Percentiles rank a stretch among this genome's conserved stretches.
Evolutionary conservation across 2,329 filamentous ascomycete genomes (phyloP).

Genomic region (Claviceps sp.): DNA sequence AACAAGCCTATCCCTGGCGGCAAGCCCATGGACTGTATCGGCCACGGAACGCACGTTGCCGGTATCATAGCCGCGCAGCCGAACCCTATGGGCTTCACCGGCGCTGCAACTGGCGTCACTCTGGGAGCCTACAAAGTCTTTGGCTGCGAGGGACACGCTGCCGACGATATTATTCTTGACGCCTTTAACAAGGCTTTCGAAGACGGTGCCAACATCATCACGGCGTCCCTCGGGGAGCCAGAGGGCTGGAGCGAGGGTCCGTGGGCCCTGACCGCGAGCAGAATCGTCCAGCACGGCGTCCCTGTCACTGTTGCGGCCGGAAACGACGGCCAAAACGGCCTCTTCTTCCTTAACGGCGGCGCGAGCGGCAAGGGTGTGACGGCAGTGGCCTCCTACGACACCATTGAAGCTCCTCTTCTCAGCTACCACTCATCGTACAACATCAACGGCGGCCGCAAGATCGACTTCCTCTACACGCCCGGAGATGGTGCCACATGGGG

Average conservation of each 20-base stretch:
- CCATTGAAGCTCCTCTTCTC: slow-evolving; percentile 23
- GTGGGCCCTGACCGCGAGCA: slow-evolving; percentile 23
- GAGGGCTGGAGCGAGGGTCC: slow-evolving; percentile 16
- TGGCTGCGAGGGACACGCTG: slow-evolving; percentile 17
- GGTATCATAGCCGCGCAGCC: slow-evolving; percentile 30
- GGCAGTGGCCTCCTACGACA: slow-evolving; percentile 30
- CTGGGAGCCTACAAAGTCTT: slow-evolving; percentile 26
- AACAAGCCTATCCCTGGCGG: slow-evolving; percentile 20
- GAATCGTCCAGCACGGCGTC: slow-evolving; percentile 29
- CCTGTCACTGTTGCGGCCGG: slow-evolving; percentile 28
- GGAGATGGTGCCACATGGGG: slow-evolving; percentile 6
- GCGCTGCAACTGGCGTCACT: slow-evolving; percentile 25
- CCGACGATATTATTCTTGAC: slow-evolving; percentile 24
- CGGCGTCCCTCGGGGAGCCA: too few relatives aligned
- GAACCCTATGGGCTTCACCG: slow-evolving; percentile 23
- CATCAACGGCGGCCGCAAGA: slow-evolving; percentile 11
- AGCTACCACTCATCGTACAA: slow-evolving; percentile 23
- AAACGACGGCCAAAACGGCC: slow-evolving; percentile 27
- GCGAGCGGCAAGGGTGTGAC: slow-evolving; percentile 27
- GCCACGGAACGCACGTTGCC: slow-evolving; percentile 31
- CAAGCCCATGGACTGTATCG: slow-evolving; percentile 26
- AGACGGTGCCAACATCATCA: slow-evolving; percentile 24
- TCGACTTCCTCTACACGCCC: background rate
- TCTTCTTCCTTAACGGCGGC: slow-evolving; percentile 26
- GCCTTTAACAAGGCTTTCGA: slow-evolving; percentile 27